These are phyloP conservation scores for Sclerotiophoma versabilis DNA, from an alignment of 2,329 filamentous ascomycete species.

Conservation along the genomic window DNA sequence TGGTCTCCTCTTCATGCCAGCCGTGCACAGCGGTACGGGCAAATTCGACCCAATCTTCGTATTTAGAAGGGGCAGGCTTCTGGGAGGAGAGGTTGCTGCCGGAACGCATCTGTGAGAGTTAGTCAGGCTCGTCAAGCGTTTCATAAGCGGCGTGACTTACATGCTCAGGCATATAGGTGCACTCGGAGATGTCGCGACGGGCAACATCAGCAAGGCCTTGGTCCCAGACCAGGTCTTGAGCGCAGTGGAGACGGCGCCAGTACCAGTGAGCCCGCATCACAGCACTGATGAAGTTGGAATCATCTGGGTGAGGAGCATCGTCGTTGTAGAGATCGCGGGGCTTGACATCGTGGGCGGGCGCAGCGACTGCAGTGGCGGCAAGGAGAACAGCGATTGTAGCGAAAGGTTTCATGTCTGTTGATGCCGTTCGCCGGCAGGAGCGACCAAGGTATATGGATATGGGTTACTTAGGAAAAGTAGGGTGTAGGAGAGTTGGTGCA, in stretches of 20 bases:
- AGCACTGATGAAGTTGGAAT: conserved; percentile 40
- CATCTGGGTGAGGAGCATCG: conserved; percentile 34
- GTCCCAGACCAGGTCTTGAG: conserved; percentile 46
- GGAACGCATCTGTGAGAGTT: conserved; percentile 31
- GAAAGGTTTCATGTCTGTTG: conserved; percentile 38
- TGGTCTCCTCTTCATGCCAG: conserved; percentile 47
- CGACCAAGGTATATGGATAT: conserved; percentile 17
- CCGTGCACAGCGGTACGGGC: conserved; percentile 40
- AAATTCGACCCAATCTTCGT: conserved; percentile 40
- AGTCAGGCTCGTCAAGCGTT: conserved; percentile 5
- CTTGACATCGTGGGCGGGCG: conserved; percentile 25
- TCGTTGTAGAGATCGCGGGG: conserved; percentile 26
- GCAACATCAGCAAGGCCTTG: conserved; percentile 35
- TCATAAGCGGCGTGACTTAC: conserved; percentile 20
- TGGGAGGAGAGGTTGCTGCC: conserved; percentile 46
- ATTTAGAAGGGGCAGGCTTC: conserved; percentile 28
- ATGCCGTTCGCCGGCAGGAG: conserved; percentile 8
- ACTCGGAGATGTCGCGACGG: conserved; percentile 32
- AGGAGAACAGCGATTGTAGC: conserved; percentile 28
- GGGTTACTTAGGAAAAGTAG: conserved; percentile 23
- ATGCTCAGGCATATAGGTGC: conserved; percentile 37
- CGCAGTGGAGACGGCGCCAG: conserved; percentile 46
- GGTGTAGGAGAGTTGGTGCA: conserved; percentile 13
- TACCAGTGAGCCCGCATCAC: conserved; percentile 48
- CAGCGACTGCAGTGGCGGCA: conserved; percentile 31